phyloP scores from a whole-genome alignment of 768 basidiomycete species.

The Lactifluus subvellereus region DNA sequence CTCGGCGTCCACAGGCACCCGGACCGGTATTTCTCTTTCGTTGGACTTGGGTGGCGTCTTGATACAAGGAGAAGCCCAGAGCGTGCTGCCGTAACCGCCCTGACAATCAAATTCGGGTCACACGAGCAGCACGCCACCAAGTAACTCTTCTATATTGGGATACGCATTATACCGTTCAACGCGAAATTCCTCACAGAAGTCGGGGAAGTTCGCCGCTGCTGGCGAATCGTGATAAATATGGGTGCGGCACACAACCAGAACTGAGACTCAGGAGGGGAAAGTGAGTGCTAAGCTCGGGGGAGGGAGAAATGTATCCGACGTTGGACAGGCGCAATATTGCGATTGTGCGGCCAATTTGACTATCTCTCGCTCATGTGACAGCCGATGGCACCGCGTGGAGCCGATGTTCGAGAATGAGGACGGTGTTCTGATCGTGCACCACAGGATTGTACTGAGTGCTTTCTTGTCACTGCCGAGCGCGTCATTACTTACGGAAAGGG shows the following conservation, averaged over 20 bases:
- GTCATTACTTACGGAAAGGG: neutral
- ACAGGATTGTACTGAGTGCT: neutral
- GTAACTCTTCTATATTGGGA: neutral
- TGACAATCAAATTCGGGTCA: neutral
- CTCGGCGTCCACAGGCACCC: neutral
- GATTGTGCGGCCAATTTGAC: neutral
- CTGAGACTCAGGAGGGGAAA: neutral
- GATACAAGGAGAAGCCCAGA: neutral
- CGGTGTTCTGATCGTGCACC: neutral
- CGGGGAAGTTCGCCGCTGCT: neutral
- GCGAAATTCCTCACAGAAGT: neutral
- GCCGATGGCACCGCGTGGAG: neutral
- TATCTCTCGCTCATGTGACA: neutral
- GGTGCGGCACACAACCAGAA: neutral
- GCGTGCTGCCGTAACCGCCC: neutral
- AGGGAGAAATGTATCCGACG: neutral
- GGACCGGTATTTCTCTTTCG: too few relatives aligned
- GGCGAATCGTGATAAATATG: neutral
- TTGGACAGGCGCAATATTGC: neutral
- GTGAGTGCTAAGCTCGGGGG: neutral
- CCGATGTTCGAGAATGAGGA: neutral
- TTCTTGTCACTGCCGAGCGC: neutral
- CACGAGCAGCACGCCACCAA: slow-evolving; percentile 9
- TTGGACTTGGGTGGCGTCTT: neutral
- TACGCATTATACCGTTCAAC: neutral